These are phyloP conservation scores for Clavulina sp. DNA, from an alignment of 768 basidiomycete genomes.

Conservation along the genomic window DNA sequence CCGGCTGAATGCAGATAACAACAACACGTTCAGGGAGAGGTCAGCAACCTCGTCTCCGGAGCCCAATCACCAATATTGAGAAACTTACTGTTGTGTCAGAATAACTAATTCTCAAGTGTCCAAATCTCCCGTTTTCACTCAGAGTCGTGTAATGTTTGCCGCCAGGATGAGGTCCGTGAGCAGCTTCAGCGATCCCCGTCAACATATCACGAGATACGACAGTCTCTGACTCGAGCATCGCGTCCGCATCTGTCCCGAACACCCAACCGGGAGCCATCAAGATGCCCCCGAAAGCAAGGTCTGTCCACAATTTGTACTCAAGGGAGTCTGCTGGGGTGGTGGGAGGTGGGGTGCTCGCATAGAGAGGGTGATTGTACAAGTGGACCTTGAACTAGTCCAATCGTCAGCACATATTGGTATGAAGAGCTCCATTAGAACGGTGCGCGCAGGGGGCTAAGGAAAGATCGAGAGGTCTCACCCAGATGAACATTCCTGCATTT, in stretches of 20 bases:
- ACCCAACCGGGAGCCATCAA: conserved; percentile 44
- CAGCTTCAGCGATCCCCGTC: conserved; percentile 10
- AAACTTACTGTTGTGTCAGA: conserved; percentile 17
- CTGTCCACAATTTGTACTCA: conserved; percentile 42
- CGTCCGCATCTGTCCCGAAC: conserved; percentile 18
- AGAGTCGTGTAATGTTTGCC: neutral
- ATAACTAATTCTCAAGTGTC: conserved; percentile 21
- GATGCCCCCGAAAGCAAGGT: conserved; percentile 42
- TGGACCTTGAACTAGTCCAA: conserved; percentile 40
- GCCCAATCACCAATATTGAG: neutral
- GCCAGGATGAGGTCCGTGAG: neutral
- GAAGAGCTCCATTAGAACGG: no score
- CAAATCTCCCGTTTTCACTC: conserved; percentile 10
- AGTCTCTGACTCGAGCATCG: conserved; percentile 13
- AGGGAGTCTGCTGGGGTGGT: conserved; percentile 25
- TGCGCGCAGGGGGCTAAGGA: no score
- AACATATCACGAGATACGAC: no score
- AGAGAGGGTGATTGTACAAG: conserved; percentile 36
- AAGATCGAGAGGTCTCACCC: no score
- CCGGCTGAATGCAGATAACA: conserved; percentile 3
- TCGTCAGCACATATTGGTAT: no score
- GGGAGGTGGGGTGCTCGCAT: conserved; percentile 15
- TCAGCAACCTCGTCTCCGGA: neutral
- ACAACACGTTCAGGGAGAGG: no score
- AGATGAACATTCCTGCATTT: conserved; percentile 69